Evolutionary conservation across 2,329 filamentous ascomycete genomes (phyloP), one percentile per base, ranked within the genome.

Genomic region (Alternaria conjuncta): DNA sequence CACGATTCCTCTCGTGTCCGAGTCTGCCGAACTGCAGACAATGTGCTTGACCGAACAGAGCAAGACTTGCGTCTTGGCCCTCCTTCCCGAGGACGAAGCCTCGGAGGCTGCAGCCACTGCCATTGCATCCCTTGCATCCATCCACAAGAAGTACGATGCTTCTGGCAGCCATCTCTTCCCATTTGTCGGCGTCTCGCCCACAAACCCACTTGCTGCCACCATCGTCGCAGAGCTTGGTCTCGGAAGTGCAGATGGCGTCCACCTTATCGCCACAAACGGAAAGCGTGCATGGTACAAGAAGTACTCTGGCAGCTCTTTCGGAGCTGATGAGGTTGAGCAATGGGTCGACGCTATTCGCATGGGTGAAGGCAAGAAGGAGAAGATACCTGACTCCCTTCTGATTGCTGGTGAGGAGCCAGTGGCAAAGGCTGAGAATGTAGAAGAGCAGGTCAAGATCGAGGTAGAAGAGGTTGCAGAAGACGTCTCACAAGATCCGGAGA

Each of bases 291-390:
- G 96, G 96, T 96, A 90, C 88, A 90, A 91, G 73, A 87, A 86
- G 61, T 96, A 92, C 78, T 82, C 87, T 51, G 88, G 86, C 7
- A 79, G 81, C 9, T 78, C 81, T 15, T 89, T 89, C 47, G 87
- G 86, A 58, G 76, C 85, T 23, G 84, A 86, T 57, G 87, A 86
- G 25, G 83, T 99, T 28, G 93, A 97, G 82, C 83, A 84, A 65
- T 99, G 95, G 93, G 88, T 99, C 63, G 96, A 99, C 75, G 86
- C 88, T n/a, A 93, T 98, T 66, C 90, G 93, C 41, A 86, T 99
- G 85, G 93, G 94, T 56, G 95, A 98, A 76, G 92, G 93, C 3
- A 82, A 86, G 63, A 97, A 95, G 85, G 86, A 89, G 73, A 92
- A 88, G 71, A 76, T 94, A 15, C 85, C 84, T 44, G 87, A 90